phyloP scores from a whole-genome alignment of 345 rosid genomes.

The Theobroma cacao region DNA sequence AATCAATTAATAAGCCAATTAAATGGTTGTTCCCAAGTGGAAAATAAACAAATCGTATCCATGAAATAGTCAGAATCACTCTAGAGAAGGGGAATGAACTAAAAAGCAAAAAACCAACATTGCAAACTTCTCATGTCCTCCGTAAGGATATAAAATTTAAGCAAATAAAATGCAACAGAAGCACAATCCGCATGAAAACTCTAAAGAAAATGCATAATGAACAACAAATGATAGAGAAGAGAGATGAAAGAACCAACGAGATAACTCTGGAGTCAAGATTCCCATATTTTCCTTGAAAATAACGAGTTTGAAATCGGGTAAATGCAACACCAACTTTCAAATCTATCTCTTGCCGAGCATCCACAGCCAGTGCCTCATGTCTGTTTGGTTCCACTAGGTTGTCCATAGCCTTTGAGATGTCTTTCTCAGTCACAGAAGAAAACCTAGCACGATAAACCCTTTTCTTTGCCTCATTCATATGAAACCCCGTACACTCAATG shows the following conservation, averaged over 20 bases:
- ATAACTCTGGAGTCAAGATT: constrained; percentile 91
- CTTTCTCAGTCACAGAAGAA: constrained; percentile 97
- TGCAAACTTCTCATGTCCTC: not conserved
- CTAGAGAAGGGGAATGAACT: not conserved
- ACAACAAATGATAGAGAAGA: constrained; percentile 7
- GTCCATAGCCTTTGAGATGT: constrained; percentile 82
- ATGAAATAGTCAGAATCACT: constrained; percentile 1
- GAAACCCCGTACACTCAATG: constrained; percentile 76
- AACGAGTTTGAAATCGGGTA: constrained; percentile 89
- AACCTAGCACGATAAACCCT: constrained; percentile 76
- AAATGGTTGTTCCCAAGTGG: not conserved
- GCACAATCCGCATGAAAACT: not conserved
- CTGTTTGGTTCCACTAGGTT: constrained; percentile 80
- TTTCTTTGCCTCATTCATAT: constrained; percentile 50
- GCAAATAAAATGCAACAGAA: not conserved
- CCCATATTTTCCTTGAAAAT: constrained; percentile 95
- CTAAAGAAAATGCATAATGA: constrained; percentile 3
- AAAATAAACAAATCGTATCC: not conserved
- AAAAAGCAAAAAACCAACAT: not conserved
- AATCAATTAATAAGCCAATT: constrained; percentile 20
- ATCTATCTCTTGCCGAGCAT: constrained; percentile 99
- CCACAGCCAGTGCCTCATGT: constrained; percentile 91
- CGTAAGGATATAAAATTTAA: not conserved
- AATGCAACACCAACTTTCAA: constrained; percentile 98
- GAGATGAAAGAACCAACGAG: constrained; percentile 64